Percentiles rank a stretch among this genome's conserved stretches.
These are phyloP conservation scores for Monilinia laxa DNA, from an alignment of 2,329 filamentous ascomycete species.

Conservation along the genomic window DNA sequence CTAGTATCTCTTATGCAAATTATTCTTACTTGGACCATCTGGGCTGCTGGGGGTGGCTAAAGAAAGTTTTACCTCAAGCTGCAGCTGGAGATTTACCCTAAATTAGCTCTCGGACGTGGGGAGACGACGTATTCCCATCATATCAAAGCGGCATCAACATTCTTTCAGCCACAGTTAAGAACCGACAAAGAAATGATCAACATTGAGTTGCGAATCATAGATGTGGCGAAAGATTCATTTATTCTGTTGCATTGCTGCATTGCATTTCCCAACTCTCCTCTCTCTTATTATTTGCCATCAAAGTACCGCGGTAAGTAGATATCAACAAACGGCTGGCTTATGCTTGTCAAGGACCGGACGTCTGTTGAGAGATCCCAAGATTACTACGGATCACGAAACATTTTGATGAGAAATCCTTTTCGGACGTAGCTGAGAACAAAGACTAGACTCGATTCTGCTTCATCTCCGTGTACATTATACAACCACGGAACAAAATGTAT, in stretches of 20 bases:
- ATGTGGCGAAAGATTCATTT: background rate
- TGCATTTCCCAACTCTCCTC: background rate
- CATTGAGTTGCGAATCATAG: background rate
- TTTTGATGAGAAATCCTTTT: background rate
- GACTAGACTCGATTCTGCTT: background rate
- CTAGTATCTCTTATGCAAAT: slow-evolving; percentile 10
- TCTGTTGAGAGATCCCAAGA: background rate
- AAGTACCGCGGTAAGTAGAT: background rate
- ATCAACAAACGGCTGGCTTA: background rate
- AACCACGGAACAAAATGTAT: slow-evolving; percentile 3
- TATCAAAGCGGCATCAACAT: slow-evolving; percentile 2
- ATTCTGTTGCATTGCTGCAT: background rate
- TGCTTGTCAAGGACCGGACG: background rate
- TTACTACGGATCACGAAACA: background rate
- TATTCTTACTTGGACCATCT: background rate
- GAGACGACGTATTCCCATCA: background rate
- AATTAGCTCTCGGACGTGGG: slow-evolving; percentile 9
- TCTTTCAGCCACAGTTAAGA: background rate
- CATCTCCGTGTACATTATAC: slow-evolving; percentile 1
- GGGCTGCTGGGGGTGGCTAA: slow-evolving; percentile 2
- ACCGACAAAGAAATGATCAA: background rate
- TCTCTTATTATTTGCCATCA: background rate
- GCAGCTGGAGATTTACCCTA: slow-evolving; percentile 4
- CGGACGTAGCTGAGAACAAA: background rate
- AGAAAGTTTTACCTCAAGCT: slow-evolving; percentile 1